Evolutionary conservation across 768 basidiomycete genomes (phyloP), one percentile per base, ranked within the genome.

Genomic region (Lepiota venenata): DNA sequence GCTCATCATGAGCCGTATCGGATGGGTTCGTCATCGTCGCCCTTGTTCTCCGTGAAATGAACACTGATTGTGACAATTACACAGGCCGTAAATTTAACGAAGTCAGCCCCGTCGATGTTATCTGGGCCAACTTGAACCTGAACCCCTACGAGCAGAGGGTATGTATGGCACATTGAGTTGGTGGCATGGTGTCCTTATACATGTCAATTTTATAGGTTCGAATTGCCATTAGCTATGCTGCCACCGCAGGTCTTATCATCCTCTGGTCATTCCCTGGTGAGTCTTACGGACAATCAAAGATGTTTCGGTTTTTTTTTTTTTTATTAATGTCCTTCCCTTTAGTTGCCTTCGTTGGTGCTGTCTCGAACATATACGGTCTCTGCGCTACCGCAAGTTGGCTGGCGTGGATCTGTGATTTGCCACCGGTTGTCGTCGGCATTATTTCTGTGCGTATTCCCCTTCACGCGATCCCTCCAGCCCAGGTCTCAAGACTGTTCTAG

Each of bases 111-210:
- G 77, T 80, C 25, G 94, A 97, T 69, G 87, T 99, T 43, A 87
- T 98, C 58, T 98, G 96, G 95, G 71, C 78, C 3, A 98, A 97
- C 66, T 75, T 99, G 8, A 80, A 82, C 27, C 67, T 98, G 74
- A 96, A 95, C 65, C 88, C 93, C 0, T 98, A 97, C 61, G 92
- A 95, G 66, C 77, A 78, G 58, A 84, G 84, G 63, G 72, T 87
- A 41, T 20, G 56, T 87, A 42, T 20, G 55, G 39, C 15, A n/a
- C 7, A 12, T 14, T 3, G 44, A 1, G 5, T 21, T 39, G 16
- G 18, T 47, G 42, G 8, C 22, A 36, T 21, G 36, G 6, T 21
- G 21, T 1, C 12, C 27, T n/a, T n/a, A 50, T n/a, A 50, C 8
- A 16, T 6, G 39, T 25, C 14, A 25, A 0, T 41, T n/a, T 37